Evolutionary conservation across 108 stramenopile genomes (phyloP).

Genomic region (Fistulifera pelliculosa): DNA sequence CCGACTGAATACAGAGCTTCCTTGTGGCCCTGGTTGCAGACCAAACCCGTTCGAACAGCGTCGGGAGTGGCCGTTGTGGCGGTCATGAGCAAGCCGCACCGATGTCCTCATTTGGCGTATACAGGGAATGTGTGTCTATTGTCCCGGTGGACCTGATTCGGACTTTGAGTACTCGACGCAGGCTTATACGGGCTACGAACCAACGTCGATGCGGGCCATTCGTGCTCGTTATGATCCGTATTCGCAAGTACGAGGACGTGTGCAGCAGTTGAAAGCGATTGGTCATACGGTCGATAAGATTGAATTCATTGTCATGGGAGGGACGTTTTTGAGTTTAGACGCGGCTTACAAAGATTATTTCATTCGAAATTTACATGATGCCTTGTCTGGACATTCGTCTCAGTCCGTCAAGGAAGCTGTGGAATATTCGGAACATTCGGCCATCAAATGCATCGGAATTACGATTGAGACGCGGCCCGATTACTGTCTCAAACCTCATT

Average conservation of each 20-base stretch:
- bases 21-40: conserved; percentile 81
- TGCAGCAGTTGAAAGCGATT: conserved; percentile 77
- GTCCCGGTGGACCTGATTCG: conserved; percentile 92
- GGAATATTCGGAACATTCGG: conserved; percentile 77
- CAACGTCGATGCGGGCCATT: conserved; percentile 91
- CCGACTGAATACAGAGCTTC: conserved; percentile 69
- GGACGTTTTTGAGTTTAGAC: conserved; percentile 90
- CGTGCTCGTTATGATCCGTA: conserved; percentile 92
- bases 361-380: conserved; percentile 92
- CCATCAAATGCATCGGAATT: conserved; percentile 88
- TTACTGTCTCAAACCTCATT: conserved; percentile 90
- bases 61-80: conserved; percentile 91
- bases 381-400: conserved; percentile 79
- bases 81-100: conserved; percentile 94
- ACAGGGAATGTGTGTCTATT: conserved; percentile 95
- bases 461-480: conserved; percentile 97
- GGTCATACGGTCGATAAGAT: conserved; percentile 94
- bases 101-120: conserved; percentile 93
- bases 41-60: conserved; percentile 92
- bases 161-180: conserved; percentile 97
- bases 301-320: conserved; percentile 95
- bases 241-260: conserved; percentile 81
- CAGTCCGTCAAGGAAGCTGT: conserved; percentile 82
- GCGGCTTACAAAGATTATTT: conserved; percentile 86
- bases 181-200: conserved; percentile 96